Evolutionary conservation across 139 green algal species (phyloP), one percentile per base, ranked within the genome.

Genomic region (Picochlorum sp.): DNA sequence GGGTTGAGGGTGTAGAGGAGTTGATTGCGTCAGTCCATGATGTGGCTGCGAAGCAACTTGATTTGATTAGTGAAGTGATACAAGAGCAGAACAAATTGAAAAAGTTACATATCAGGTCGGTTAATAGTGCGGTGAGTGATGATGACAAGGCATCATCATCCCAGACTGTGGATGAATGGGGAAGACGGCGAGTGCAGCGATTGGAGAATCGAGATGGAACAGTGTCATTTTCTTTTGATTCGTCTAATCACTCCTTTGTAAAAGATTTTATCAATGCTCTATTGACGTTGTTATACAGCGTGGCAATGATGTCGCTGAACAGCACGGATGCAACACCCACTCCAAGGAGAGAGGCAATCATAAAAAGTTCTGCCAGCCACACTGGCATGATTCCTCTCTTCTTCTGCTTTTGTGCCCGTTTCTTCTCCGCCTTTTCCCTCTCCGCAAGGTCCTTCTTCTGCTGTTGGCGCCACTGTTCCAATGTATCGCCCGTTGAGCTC

Each of bases 41-140:
- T 59, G 63, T 74, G 15, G 66, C 69, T 14, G 64, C 69, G 26
- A 83, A 83, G 69, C 76, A 83, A 68, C 74, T 83, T 59, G 21
- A 65, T 5, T 32, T 82, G 45, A 28, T 82, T 34, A 21, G 75
- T 14, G 68, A 67, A 49, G 57, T 78, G 21, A 30, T 82, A 26
- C 37, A 63, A 38, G 41, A 63, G 6, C 55, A 63, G 16, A 47
- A 68, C 50, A 20, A 9, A 49, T 38, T 45, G 62, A 21, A n/a
- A n/a, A 49, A 58, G 23, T 18, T n/a, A 32, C 51, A 34, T 8
- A 59, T 15, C 20, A 34, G 34, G 20, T 20, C n/a, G 13, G n/a
- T 9, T 54, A 1, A 21, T 54, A 20, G 7, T 26, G 7, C 5
- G 8, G 3, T 9, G n/a, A 54, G 0, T 10, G 11, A 20, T 26